These are phyloP conservation scores for Thamnidium elegans DNA, from an alignment of 192 early-diverging fungal species.

Conservation along the genomic window DNA sequence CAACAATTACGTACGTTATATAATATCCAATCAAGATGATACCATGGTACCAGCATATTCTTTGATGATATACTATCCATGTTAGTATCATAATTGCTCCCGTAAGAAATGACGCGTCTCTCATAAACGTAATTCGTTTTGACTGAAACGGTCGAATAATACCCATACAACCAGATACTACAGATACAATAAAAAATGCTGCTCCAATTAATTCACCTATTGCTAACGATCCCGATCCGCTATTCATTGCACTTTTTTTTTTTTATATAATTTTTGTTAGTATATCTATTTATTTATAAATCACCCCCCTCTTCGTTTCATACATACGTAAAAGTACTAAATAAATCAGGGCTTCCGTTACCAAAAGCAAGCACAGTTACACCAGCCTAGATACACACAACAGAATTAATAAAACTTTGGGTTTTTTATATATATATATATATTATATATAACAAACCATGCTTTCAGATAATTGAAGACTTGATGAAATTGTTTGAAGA, in stretches of 20 bases:
- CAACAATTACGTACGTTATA: slow-evolving; percentile 55
- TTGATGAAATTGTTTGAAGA: slow-evolving; percentile 69
- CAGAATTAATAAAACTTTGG: slow-evolving; percentile 2
- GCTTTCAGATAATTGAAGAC: slow-evolving; percentile 77
- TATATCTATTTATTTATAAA: neutral
- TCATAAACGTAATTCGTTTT: slow-evolving; percentile 61
- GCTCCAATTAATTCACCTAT: slow-evolving; percentile 89
- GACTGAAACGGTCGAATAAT: slow-evolving; percentile 76
- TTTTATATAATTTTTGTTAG: too few relatives aligned
- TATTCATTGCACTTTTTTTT: slow-evolving; percentile 57
- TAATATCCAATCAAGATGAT: slow-evolving; percentile 55
- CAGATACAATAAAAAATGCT: slow-evolving; percentile 76
- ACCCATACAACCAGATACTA: slow-evolving; percentile 82
- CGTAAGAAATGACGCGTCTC: slow-evolving; percentile 75
- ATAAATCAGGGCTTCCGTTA: slow-evolving; percentile 90
- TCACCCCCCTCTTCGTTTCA: neutral
- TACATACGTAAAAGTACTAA: slow-evolving; percentile 66
- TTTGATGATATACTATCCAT: slow-evolving; percentile 49
- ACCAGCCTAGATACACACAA: slow-evolving; percentile 49
- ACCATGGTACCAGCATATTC: slow-evolving; percentile 53
- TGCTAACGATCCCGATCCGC: slow-evolving; percentile 74
- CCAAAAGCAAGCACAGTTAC: slow-evolving; percentile 77
- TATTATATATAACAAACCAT: slow-evolving; percentile 44
- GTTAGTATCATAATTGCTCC: slow-evolving; percentile 55
- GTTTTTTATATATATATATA: neutral